Evolutionary conservation across 306 rosid species (phyloP), one percentile per base, ranked within the genome.

Genomic region (Pterocarpus macrocarpus): DNA sequence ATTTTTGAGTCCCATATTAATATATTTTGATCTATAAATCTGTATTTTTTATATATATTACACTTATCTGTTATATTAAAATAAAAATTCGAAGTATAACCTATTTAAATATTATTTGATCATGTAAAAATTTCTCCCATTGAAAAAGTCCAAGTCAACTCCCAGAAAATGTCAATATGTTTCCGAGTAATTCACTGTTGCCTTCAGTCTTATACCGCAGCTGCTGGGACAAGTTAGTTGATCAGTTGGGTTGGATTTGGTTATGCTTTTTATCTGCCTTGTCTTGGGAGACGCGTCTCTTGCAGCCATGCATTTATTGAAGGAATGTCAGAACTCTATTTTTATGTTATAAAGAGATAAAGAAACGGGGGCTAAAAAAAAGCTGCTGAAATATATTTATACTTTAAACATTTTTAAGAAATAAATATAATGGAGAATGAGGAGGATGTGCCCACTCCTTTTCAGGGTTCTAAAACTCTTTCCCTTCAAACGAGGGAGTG

Each of bases 151-250:
- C 47, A 50, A 71, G 73, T 80, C 71, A 8, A 22, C 64, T 35
- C 52, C 43, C 32, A 70, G 39, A 5, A 53, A 33, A 57, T 64
- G 43, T 71, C 35, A 14, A 15, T 11, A 16, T 14, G 7, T 43
- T 41, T 52, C 30, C 39, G 28, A 63, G 41, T 32, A 62, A 69
- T 67, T 6, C 65, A 68, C n/a, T 39, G 45, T 71, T 58, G 82
- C 52, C 30, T 71, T 36, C 17, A 33, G 17, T 65, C 35, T 44
- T 80, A 14, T 7, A 3, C 56, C 35, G 28, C 41, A n/a, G 11
- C 17, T 72, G 73, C 35, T 58, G 52, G 69, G 57, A 17, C 10
- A 16, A 33, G 66, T 72, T 83, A 16, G 61, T 47, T 71, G 28
- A 32, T 66, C 9, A 11, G 36, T 52, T 79, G n/a, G 43, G 35